Evolutionary conservation across 306 rosid genomes (phyloP).

Genomic region (Sphenostylis stenocarpa): DNA sequence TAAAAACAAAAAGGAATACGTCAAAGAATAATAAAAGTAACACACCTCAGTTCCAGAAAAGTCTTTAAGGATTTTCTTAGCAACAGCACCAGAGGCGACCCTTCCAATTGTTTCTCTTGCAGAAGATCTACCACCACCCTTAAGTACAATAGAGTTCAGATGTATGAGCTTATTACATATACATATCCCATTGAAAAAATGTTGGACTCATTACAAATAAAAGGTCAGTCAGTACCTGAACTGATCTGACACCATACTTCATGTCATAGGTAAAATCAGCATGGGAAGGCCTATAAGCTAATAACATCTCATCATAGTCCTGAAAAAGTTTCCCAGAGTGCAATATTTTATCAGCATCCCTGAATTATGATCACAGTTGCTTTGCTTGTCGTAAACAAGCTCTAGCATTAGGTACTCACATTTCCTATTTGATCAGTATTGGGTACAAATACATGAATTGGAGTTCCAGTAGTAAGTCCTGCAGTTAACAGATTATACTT

Average conservation of each 20-base stretch:
- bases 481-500: conserved; percentile 34
- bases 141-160: conserved; percentile 35
- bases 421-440: conserved; percentile 96
- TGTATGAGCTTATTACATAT: conserved; percentile 17
- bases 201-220: conserved; percentile 5
- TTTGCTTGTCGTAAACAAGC: conserved; percentile 1
- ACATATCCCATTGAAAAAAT: conserved; percentile 22
- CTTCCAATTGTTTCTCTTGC: conserved; percentile 99
- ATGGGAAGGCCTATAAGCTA: conserved; percentile 94
- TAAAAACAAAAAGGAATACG: neutral
- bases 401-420: conserved; percentile 57
- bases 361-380: conserved; percentile 9
- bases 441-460: conserved; percentile 86
- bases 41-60: conserved; percentile 87
- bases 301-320: conserved; percentile 94
- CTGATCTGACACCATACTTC: conserved; percentile 92
- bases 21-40: conserved; percentile 26
- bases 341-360: conserved; percentile 9
- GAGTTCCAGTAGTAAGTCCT: conserved; percentile 95
- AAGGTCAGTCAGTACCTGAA: conserved; percentile 85
- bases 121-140: conserved; percentile 99
- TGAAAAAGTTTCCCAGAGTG: conserved; percentile 34
- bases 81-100: conserved; percentile 99
- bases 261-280: conserved; percentile 98
- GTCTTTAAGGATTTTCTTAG: conserved; percentile 77